A percentile compares a stretch with the other conserved stretches of the same genome.
phyloP scores from a whole-genome alignment of 352 stramenopile genomes.

The Phytophthora europaea region DNA sequence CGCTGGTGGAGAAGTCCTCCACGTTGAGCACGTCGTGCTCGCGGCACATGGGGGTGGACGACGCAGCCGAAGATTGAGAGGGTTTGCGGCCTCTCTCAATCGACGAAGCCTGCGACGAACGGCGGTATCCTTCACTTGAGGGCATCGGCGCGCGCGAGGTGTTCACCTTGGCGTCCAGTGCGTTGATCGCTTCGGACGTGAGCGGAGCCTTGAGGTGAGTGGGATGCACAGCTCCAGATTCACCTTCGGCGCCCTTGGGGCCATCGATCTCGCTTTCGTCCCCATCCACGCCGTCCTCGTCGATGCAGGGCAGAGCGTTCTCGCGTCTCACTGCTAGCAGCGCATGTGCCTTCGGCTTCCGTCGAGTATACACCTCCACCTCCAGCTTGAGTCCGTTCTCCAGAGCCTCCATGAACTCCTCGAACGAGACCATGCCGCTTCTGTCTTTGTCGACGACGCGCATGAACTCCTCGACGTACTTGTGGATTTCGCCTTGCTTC shows the following conservation, averaged over 20 bases:
- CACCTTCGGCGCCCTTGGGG: slow-evolving; percentile 12
- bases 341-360: slow-evolving; percentile 42
- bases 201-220: slow-evolving; percentile 11
- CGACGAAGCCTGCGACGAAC: slow-evolving; percentile 36
- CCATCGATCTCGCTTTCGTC: slow-evolving; percentile 25
- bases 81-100: slow-evolving; percentile 23
- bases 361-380: slow-evolving; percentile 76
- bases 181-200: slow-evolving; percentile 10
- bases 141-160: slow-evolving; percentile 25
- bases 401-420: slow-evolving; percentile 82
- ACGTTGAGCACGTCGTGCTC: slow-evolving; percentile 37
- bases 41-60: slow-evolving; percentile 27
- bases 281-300: slow-evolving; percentile 19
- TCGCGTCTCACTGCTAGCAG: slow-evolving; percentile 23
- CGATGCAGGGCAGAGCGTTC: slow-evolving; percentile 26
- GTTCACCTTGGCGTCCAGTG: slow-evolving; percentile 20
- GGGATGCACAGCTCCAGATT: slow-evolving; percentile 9
- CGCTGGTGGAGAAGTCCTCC: slow-evolving; percentile 30
- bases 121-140: slow-evolving; percentile 10
- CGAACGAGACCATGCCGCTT: slow-evolving; percentile 82
- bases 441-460: slow-evolving; percentile 68
- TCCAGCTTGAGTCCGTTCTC: slow-evolving; percentile 81
- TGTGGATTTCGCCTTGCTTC: slow-evolving; percentile 70
- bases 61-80: slow-evolving; percentile 24
- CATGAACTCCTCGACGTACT: slow-evolving; percentile 86